phyloP scores from a whole-genome alignment of 208 protist genomes.

The Endotrypanum monterogeii region DNA sequence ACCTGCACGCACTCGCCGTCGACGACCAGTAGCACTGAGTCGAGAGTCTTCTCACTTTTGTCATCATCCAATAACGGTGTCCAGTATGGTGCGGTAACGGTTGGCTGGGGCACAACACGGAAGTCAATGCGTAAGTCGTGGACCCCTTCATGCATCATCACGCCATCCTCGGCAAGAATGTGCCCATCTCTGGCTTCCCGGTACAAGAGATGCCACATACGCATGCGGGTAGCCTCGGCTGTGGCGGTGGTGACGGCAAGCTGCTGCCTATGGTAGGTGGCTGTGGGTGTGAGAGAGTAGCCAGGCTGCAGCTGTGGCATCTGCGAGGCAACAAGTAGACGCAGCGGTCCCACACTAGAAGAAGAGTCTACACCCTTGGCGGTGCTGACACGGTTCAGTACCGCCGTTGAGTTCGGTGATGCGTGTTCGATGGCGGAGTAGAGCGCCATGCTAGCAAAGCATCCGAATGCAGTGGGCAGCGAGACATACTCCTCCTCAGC shows the following conservation, averaged over 20 bases:
- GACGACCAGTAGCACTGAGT: constrained; percentile 40
- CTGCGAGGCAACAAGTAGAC: constrained; percentile 68
- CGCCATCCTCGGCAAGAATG: constrained; percentile 83
- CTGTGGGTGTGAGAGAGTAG: constrained; percentile 73
- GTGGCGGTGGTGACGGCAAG: constrained; percentile 63
- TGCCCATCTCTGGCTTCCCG: constrained; percentile 62
- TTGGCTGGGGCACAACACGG: constrained; percentile 4
- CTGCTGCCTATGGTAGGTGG: constrained; percentile 42
- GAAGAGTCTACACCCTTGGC: not conserved
- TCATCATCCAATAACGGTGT: not conserved
- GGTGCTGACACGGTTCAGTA: constrained; percentile 16
- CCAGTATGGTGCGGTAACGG: constrained; percentile 5
- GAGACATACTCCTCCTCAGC: constrained; percentile 67
- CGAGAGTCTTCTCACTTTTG: not conserved
- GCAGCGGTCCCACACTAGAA: constrained; percentile 24
- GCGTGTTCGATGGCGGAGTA: constrained; percentile 55
- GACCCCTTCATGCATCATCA: constrained; percentile 43
- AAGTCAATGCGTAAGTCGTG: constrained; percentile 41
- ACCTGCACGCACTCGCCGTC: constrained; percentile 66
- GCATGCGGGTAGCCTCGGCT: constrained; percentile 50
- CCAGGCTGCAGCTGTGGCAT: constrained; percentile 72
- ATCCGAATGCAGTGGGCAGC: constrained; percentile 40
- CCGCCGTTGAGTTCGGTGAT: constrained; percentile 30
- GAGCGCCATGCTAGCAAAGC: constrained; percentile 44
- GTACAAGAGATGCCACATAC: constrained; percentile 82